phyloP scores from a whole-genome alignment of 1,284 basidiomycete genomes.

The Sporisorium scitamineum region DNA sequence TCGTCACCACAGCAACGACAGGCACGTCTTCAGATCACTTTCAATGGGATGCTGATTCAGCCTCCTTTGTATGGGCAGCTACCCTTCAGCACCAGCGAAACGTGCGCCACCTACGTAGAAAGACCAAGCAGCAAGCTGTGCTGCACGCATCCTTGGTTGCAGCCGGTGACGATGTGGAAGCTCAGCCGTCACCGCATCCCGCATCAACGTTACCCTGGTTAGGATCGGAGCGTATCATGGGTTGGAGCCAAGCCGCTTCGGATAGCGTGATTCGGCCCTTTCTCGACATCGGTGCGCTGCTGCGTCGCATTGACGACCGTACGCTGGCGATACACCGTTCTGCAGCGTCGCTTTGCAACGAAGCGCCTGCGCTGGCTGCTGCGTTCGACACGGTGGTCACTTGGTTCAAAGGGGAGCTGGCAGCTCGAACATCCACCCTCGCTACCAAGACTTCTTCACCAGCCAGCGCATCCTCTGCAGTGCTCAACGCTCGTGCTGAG shows the following conservation, averaged over 20 bases:
- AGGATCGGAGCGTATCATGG: constrained; percentile 45
- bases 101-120: constrained; percentile 20
- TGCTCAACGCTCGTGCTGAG: constrained; percentile 47
- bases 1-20: constrained; percentile 35
- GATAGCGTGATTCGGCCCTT: constrained; percentile 39
- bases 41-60: constrained; percentile 42
- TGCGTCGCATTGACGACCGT: constrained; percentile 45
- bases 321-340: constrained; percentile 27
- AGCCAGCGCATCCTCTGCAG: constrained; percentile 8
- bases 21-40: constrained; percentile 50
- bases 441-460: not conserved
- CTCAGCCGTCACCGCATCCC: not conserved
- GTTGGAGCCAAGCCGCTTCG: constrained; percentile 38
- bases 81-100: constrained; percentile 26
- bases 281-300: constrained; percentile 40
- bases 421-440: constrained; percentile 15
- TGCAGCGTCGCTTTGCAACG: constrained; percentile 21
- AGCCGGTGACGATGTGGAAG: constrained; percentile 9
- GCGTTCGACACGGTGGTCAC: constrained; percentile 40
- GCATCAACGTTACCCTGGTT: constrained; percentile 32
- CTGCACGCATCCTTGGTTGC: constrained; percentile 21
- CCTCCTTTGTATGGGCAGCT: constrained; percentile 41
- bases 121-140: constrained; percentile 31
- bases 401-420: constrained; percentile 49
- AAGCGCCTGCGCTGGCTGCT: constrained; percentile 47